Base-by-base conservation (phyloP, 1,284 basidiomycete species). In the Phenoliferia sp. region DNA sequence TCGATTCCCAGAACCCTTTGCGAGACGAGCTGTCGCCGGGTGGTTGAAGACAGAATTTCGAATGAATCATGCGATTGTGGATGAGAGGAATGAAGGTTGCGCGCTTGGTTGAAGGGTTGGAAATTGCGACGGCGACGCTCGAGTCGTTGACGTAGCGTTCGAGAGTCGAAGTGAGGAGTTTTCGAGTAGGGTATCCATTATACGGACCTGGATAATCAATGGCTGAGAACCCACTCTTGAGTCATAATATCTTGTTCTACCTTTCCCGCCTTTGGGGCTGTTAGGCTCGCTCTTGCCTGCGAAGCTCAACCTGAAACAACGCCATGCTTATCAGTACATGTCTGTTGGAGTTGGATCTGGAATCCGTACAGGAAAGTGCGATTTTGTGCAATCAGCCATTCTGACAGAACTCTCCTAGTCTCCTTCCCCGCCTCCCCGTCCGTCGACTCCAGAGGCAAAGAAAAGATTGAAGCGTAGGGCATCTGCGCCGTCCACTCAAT, bases 11-110 rank as follows among this genome's bases (percentile, higher is more conserved):
- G 63, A 73, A 64, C 22, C 69, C 71, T 12, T 69, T 67, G 17
- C 71, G 69, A 2, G 71, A 63, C 3, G 71, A 67, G 0, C 69
- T 70, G 59, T 73, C 71, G 35, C 71, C 71, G 3, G 69, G 65
- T 2, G 71, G 71, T 65, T 65, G 64, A 2, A 65, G 65, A 64
- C 71, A 70, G 67, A 73, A 73, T 29, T 22, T 48, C 16, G 67
- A 35, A 26, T 59, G 63, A n/a, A 54, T 28, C 71, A 70, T 73
- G 61, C 66, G 61, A 31, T 59, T 44, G 59, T 73, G 71, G 67
- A 73, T 19, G 9, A 35, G 6, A 35, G 57, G 26, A n/a, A 58
- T 34, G 2, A 28, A 2, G 57, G 57, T 35, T 22, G 52, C 52
- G 33, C 16, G 57, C 1, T 17, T 19, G 57, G 57, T 28, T 32